Percentiles rank a stretch among this genome's conserved stretches.
These are phyloP conservation scores for Gloeopeniophorella convolvens DNA, from an alignment of 768 basidiomycete genomes.

Conservation along the genomic window DNA sequence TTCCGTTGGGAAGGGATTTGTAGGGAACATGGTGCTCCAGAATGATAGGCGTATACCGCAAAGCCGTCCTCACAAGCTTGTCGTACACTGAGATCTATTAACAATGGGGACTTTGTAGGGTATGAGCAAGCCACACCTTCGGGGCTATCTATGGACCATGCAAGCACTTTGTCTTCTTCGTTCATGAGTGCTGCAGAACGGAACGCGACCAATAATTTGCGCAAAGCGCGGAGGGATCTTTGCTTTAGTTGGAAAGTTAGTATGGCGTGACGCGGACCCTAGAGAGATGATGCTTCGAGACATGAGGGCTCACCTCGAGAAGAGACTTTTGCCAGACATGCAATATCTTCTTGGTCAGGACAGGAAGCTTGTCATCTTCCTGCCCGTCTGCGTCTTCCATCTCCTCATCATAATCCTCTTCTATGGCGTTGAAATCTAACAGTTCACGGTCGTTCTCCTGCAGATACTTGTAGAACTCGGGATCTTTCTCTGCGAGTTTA, in stretches of 20 bases:
- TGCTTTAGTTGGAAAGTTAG: conserved; percentile 41
- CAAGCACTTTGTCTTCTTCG: conserved; percentile 70
- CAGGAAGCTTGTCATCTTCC: conserved; percentile 38
- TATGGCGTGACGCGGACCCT: conserved; percentile 1
- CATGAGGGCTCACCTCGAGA: conserved; percentile 52
- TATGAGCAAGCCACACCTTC: conserved; percentile 41
- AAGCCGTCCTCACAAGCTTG: conserved; percentile 80
- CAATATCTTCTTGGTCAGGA: conserved; percentile 65
- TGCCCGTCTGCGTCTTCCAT: conserved; percentile 42
- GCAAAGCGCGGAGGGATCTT: conserved; percentile 74
- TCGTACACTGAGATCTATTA: conserved; percentile 67
- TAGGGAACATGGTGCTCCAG: conserved; percentile 84
- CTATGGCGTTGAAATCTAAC: conserved; percentile 59
- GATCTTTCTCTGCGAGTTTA: conserved; percentile 90
- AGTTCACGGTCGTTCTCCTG: conserved; percentile 92
- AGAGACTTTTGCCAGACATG: conserved; percentile 85
- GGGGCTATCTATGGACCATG: conserved; percentile 82
- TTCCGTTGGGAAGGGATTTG: conserved; percentile 75
- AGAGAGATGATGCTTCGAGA: not conserved
- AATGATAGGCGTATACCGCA: conserved; percentile 87
- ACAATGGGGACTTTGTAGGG: not conserved
- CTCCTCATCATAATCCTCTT: conserved; percentile 38
- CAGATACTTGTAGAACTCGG: conserved; percentile 98
- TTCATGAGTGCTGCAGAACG: conserved; percentile 87
- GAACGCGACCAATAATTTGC: conserved; percentile 85